phyloP scores from a whole-genome alignment of 73 alveolate genomes.

The Paramecium tetraurelia region DNA sequence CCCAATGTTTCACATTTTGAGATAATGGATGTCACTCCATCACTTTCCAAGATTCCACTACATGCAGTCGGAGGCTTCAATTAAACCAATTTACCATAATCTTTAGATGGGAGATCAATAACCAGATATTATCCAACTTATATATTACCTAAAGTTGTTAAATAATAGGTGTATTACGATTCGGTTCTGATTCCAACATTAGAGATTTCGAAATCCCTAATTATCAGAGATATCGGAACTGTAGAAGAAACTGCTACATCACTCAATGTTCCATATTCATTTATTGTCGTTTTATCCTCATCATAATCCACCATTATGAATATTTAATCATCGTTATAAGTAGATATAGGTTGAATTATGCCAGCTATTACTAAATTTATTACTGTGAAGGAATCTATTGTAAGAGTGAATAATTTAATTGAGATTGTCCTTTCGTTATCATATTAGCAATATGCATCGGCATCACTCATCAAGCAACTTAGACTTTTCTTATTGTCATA shows the following conservation, averaged over 20 bases:
- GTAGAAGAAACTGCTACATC: background rate
- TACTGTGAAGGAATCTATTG: background rate
- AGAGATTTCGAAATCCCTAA: background rate
- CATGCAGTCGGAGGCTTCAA: slow-evolving; percentile 30
- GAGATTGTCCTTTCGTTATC: background rate
- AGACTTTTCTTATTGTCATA: slow-evolving; percentile 8
- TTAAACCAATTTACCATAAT: slow-evolving; percentile 1
- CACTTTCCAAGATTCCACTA: background rate
- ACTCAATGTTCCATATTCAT: background rate
- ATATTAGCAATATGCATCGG: slow-evolving; percentile 23
- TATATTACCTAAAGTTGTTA: background rate
- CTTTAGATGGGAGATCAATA: background rate
- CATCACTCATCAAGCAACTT: background rate
- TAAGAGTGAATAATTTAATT: background rate
- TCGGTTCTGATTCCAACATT: background rate
- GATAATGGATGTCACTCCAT: background rate
- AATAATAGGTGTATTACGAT: background rate
- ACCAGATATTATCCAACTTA: background rate
- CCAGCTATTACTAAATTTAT: background rate
- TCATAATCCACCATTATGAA: slow-evolving; percentile 13
- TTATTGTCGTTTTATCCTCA: background rate
- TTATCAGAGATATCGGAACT: background rate
- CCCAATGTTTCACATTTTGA: background rate
- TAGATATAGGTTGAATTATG: background rate
- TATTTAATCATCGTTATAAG: background rate